Evolutionary conservation across 495 filamentous ascomycete genomes (phyloP), one percentile per base, ranked within the genome.

Genomic region (Penicillium canescens): DNA sequence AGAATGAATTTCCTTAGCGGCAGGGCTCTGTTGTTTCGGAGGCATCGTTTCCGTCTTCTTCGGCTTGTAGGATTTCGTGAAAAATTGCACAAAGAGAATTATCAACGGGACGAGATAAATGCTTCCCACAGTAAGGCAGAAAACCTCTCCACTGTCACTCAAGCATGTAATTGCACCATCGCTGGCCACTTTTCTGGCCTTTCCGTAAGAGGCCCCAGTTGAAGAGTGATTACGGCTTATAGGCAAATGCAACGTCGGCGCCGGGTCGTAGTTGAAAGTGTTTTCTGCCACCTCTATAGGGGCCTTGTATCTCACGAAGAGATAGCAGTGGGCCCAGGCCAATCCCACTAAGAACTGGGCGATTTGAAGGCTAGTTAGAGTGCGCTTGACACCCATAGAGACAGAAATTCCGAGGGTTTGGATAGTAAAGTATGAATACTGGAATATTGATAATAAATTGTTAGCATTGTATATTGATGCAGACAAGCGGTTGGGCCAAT

Each of bases 341-440:
- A 56, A 20, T 4, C 59, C 59, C 7, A 54, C 38, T 3, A 57
- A 39, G 23, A 61, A 61, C 20, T 61, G 59, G 9, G 42, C 50
- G 42, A 61, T 56, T 42, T 61, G 59, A 41, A 61, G 45, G 2
- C 31, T 54, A 2, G 59, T 61, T 20, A 61, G 24, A 35, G 50
- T 37, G 24, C 59, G 59, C 34, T 61, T 61, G 4, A 57, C 42
- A 10, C 31, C 13, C 26, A 46, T 46, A 1, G 54, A 31, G 6
- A 61, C 38, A 18, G 36, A 43, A 23, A 57, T 42, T 4, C 55
- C 47, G 16, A 61, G 50, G 21, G 46, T 54, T 39, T 57, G 59
- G 8, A 61, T 24, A 16, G 59, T 49, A 20, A 61, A 61, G 13
- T 61, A 61, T 18, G 40, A 35, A 28, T 61, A 61, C 59, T 61